Base-by-base conservation (phyloP, 2,329 filamentous ascomycete species). In the Mariannaea sp. region DNA sequence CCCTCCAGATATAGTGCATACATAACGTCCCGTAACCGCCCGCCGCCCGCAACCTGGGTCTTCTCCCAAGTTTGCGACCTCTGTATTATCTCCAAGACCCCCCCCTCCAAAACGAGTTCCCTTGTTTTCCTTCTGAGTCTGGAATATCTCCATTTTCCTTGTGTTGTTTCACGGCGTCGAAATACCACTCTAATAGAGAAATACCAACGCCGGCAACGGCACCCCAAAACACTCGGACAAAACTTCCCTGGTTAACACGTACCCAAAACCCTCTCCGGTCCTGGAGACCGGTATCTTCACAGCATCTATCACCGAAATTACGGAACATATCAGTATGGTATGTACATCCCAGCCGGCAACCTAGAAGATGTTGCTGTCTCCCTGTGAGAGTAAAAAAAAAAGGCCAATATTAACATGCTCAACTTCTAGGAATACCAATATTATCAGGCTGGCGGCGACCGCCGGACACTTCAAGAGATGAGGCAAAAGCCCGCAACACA, bases 11-110 rank as follows among this genome's bases (percentile, higher is more conserved):
- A 66, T 63, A 66, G 64, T 66, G 64, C 64, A 71, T 79, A 80
- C 77, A 79, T 80, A 80, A 79, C 73, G 68, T 66, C 62, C 70
- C 68, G 68, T 74, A 77, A 70, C 71, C 75, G 75, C 77, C 77
- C 74, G 65, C 65, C 55, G 58, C 58, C 61, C 60, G 59, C 68
- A n/a, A 67, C 66, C 65, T 60, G 48, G 66, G 63, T 59, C 63
- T 60, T 60, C 64, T 71, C 66, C 69, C 67, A 70, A 69, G 65
- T 75, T 76, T 75, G 74, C 70, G 69, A 71, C 68, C 63, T 67
- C 59, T 68, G 59, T 66, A 66, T 64, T 67, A 62, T 68, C 20
- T 22, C 36, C 36, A 17, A 22, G 20, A 39, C 19, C n/a, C 62
- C 64, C 65, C 58, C 64, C 64, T 65, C 64, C 61, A 67, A 66